Evolutionary conservation across 2,329 filamentous ascomycete genomes (phyloP).

Genomic region (Neurospora sp.): DNA sequence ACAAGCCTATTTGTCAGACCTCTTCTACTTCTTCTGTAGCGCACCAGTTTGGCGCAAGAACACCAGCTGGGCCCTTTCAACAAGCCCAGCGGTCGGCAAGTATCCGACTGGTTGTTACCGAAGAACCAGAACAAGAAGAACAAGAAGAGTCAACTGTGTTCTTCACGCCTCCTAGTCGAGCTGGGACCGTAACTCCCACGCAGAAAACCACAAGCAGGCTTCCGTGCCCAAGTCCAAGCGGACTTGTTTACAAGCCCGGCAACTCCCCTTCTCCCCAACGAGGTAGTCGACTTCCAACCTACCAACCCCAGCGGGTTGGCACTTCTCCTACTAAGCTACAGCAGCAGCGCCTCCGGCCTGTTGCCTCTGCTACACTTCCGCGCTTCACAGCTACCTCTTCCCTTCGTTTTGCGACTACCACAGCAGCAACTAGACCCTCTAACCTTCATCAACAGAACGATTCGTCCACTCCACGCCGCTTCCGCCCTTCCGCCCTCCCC

Average conservation of each 20-base stretch:
- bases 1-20: background rate
- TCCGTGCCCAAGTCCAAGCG: background rate
- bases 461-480: slow-evolving; percentile 34
- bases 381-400: background rate
- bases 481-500: slow-evolving; percentile 61
- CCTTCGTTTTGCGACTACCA: background rate
- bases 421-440: background rate
- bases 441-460: slow-evolving; percentile 17
- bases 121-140: background rate
- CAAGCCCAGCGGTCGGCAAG: background rate
- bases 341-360: background rate
- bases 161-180: background rate
- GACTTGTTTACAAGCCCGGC: background rate
- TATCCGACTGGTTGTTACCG: background rate
- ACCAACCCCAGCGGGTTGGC: background rate
- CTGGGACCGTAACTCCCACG: background rate
- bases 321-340: background rate
- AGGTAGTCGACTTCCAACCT: background rate
- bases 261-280: background rate
- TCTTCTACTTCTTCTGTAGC: background rate
- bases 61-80: background rate
- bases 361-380: background rate
- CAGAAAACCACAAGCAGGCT: background rate
- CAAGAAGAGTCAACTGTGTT: background rate
- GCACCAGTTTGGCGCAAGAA: background rate